Evolutionary conservation across 2,329 filamentous ascomycete species (phyloP).

Genomic region (Stylonectria norvegica): DNA sequence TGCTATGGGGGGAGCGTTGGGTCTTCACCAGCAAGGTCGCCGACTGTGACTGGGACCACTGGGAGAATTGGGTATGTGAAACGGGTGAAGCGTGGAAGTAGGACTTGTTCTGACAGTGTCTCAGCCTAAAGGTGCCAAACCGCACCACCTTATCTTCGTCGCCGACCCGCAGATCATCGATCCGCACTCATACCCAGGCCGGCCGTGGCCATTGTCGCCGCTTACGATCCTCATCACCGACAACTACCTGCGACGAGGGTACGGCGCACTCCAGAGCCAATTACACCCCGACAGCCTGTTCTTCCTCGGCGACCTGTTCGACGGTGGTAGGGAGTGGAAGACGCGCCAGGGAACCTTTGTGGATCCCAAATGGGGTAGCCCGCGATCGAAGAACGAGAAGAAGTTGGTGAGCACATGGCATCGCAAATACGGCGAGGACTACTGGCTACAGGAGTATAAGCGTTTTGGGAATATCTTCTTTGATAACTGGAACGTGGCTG

Average conservation of each 20-base stretch:
- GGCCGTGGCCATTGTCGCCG: constrained; percentile 58
- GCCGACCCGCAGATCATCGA: constrained; percentile 92
- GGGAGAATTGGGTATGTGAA: constrained; percentile 83
- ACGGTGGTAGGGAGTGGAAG: constrained; percentile 93
- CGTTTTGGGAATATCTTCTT: constrained; percentile 87
- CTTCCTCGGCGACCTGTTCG: constrained; percentile 92
- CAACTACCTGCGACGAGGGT: constrained; percentile 82
- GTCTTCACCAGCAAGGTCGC: constrained; percentile 69
- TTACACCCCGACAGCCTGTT: constrained; percentile 84
- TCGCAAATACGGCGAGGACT: constrained; percentile 72
- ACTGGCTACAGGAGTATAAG: constrained; percentile 82
- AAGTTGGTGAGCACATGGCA: constrained; percentile 63
- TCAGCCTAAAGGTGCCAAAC: constrained; percentile 72
- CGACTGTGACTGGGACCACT: constrained; percentile 75
- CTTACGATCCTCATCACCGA: constrained; percentile 67
- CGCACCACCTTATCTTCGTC: constrained; percentile 80
- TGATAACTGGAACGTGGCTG: constrained; percentile 59
- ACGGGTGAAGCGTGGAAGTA: too few relatives aligned
- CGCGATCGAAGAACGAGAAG: constrained; percentile 50
- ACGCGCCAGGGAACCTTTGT: constrained; percentile 59
- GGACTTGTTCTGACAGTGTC: neutral
- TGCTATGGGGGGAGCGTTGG: constrained; percentile 84
- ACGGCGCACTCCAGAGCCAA: constrained; percentile 69
- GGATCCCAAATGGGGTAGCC: constrained; percentile 57
- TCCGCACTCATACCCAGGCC: constrained; percentile 88